These are phyloP conservation scores for Tolypocladium ovalisporum DNA, from an alignment of 2,329 filamentous ascomycete species.

Conservation along the genomic window DNA sequence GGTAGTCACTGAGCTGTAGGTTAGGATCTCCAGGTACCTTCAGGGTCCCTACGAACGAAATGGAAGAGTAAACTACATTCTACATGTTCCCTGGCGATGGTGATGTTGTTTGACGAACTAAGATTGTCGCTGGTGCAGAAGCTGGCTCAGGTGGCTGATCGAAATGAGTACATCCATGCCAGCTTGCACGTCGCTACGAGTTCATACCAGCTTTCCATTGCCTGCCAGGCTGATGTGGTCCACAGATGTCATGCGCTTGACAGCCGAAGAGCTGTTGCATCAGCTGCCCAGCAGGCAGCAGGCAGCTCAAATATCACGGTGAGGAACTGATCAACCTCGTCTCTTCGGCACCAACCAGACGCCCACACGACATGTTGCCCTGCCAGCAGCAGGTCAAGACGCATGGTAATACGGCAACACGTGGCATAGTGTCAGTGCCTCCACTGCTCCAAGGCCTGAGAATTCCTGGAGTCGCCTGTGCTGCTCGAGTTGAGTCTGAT, in stretches of 20 bases:
- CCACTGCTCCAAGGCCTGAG: too few species aligned
- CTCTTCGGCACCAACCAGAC: neutral
- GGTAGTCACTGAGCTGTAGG: conserved; percentile 4
- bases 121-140: neutral
- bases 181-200: neutral
- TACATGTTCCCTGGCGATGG: neutral
- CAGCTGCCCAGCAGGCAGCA: neutral
- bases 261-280: neutral
- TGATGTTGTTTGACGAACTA: neutral
- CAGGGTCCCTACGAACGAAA: neutral
- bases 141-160: neutral
- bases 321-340: too few species aligned
- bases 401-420: too few species aligned
- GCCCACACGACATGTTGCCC: neutral
- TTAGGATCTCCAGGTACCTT: conserved; percentile 2
- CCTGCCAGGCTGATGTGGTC: neutral
- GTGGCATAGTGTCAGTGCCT: too few species aligned
- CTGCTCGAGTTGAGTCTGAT: neutral
- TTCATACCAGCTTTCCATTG: neutral
- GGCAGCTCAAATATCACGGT: neutral
- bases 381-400: neutral
- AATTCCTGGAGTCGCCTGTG: neutral
- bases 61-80: neutral
- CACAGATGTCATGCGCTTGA: neutral
- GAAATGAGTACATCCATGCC: neutral